Evolutionary conservation across 495 filamentous ascomycete species (phyloP).

Genomic region (Hypoxylon crocopeplum): DNA sequence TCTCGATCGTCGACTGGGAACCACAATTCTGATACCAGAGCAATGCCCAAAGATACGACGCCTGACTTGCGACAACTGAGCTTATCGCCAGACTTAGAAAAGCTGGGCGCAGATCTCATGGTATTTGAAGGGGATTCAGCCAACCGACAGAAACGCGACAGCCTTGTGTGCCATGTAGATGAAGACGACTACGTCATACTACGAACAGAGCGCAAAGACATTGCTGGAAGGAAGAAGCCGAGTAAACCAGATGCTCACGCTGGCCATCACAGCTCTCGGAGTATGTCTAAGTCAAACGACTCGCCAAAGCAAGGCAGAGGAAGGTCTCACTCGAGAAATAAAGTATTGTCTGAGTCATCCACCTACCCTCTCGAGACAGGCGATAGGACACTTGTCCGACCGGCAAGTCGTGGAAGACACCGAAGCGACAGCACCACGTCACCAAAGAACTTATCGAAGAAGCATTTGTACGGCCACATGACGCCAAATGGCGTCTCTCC

Average conservation of each 20-base stretch:
- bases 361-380: neutral
- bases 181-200: conserved; percentile 29
- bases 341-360: conserved; percentile 4
- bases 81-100: conserved; percentile 26
- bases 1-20: neutral
- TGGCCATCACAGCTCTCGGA: conserved; percentile 7
- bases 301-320: neutral
- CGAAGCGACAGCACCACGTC: conserved; percentile 8
- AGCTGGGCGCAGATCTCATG: conserved; percentile 31
- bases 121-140: conserved; percentile 26
- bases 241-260: conserved; percentile 4
- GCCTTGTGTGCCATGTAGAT: conserved; percentile 31
- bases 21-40: neutral
- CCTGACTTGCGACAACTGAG: neutral
- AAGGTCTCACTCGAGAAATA: conserved; percentile 23
- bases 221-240: conserved; percentile 4
- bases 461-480: conserved; percentile 3
- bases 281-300: conserved; percentile 4
- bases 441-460: conserved; percentile 12
- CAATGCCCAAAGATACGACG: neutral
- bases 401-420: conserved; percentile 23
- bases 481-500: conserved; percentile 2
- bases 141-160: conserved; percentile 23
- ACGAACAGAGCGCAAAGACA: conserved; percentile 14
- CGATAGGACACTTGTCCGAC: conserved; percentile 1